A percentile compares a stretch with the other conserved stretches of the same genome.
These are phyloP conservation scores for Scheffersomyces ergatensis DNA, from an alignment of 805 yeast species.

Conservation along the genomic window DNA sequence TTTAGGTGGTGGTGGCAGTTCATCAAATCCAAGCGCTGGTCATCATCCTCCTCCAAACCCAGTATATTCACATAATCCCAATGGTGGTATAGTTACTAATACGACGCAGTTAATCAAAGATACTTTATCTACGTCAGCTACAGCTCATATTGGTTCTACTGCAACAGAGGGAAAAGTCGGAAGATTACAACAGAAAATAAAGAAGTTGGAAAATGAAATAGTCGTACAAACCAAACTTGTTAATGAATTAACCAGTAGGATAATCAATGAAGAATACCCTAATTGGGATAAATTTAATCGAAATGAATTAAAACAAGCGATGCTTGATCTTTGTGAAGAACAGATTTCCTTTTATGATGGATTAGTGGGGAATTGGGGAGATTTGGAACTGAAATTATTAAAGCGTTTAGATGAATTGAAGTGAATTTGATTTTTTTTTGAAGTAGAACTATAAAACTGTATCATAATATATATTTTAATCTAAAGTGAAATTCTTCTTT, in stretches of 20 bases:
- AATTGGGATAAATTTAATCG: constrained; percentile 80
- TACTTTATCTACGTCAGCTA: constrained; percentile 48
- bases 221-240: constrained; percentile 42
- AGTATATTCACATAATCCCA: constrained; percentile 11
- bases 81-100: constrained; percentile 37
- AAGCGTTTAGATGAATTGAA: constrained; percentile 22
- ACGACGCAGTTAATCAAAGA: constrained; percentile 48
- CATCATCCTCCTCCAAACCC: constrained; percentile 33
- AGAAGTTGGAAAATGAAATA: constrained; percentile 45
- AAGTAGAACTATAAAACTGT: background rate
- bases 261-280: constrained; percentile 50
- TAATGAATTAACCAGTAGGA: constrained; percentile 43
- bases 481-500: background rate
- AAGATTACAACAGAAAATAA: constrained; percentile 40
- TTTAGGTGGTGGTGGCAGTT: constrained; percentile 13
- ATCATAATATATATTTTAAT: background rate
- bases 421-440: too few species aligned
- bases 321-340: constrained; percentile 70
- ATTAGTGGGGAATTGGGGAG: constrained; percentile 69
- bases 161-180: constrained; percentile 43
- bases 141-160: constrained; percentile 37
- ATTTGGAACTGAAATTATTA: constrained; percentile 39
- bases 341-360: constrained; percentile 72
- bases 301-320: constrained; percentile 68
- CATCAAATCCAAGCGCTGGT: constrained; percentile 7